A percentile compares a stretch with the other conserved stretches of the same genome.
Evolutionary conservation across 2,329 filamentous ascomycete genomes (phyloP).

Genomic region (Neonectria sp.): DNA sequence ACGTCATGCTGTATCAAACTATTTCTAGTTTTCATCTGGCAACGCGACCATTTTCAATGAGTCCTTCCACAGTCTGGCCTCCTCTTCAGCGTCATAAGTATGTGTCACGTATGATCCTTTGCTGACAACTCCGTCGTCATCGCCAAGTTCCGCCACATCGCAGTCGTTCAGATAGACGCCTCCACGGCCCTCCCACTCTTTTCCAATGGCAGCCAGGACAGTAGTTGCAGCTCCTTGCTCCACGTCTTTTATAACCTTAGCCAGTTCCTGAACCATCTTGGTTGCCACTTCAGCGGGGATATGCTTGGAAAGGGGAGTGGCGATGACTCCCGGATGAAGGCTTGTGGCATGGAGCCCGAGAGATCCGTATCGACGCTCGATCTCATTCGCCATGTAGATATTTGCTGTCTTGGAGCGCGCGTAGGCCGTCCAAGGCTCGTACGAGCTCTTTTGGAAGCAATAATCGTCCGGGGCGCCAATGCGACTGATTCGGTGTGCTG

Average conservation of each 20-base stretch:
- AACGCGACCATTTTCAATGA: constrained; percentile 21
- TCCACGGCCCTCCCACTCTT: constrained; percentile 32
- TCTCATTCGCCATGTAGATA: constrained; percentile 38
- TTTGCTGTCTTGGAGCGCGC: constrained; percentile 40
- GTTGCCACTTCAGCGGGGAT: constrained; percentile 2
- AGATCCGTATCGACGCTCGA: constrained; percentile 30
- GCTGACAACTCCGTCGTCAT: constrained; percentile 8
- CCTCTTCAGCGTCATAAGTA: constrained; percentile 27
- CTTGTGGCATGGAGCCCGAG: constrained; percentile 31
- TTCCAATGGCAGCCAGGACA: constrained; percentile 20
- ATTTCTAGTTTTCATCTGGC: neutral
- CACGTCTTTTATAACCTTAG: neutral
- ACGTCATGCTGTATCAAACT: too few relatives aligned
- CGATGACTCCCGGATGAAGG: constrained; percentile 36
- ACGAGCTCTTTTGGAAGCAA: constrained; percentile 29
- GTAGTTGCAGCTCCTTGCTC: constrained; percentile 34
- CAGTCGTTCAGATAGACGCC: constrained; percentile 31
- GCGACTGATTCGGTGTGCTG: constrained; percentile 52
- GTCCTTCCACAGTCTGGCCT: constrained; percentile 30
- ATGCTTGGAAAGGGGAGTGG: constrained; percentile 11
- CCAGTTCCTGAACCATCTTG: neutral
- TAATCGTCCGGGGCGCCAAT: constrained; percentile 37
- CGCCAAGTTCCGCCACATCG: constrained; percentile 5
- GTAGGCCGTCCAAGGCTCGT: constrained; percentile 35
- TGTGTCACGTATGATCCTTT: constrained; percentile 19